Conservation (phyloP, 2,329 filamentous ascomycete genomes). For the Hypomyces perniciosus region DNA sequence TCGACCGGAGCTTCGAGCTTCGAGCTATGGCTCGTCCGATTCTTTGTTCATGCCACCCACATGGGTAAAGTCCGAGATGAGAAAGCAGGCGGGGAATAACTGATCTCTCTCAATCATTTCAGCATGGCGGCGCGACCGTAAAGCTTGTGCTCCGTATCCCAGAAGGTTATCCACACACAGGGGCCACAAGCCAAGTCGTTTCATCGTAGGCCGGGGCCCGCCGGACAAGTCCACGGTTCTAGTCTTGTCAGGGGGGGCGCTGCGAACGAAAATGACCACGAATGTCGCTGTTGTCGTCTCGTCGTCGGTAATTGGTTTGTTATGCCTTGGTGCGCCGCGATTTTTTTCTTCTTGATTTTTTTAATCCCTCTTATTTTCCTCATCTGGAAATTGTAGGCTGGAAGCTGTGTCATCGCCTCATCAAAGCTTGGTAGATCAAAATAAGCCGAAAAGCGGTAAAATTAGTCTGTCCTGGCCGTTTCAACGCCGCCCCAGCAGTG, state of each 20-base stretch:
- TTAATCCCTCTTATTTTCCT: background rate
- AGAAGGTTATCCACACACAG: background rate
- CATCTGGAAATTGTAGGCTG: too few species aligned
- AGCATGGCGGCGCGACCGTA: background rate
- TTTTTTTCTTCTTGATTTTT: constrained; percentile 1
- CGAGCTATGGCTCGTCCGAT: constrained; percentile 1
- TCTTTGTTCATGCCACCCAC: too few species aligned
- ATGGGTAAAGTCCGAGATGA: too few species aligned
- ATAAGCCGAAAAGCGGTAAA: too few species aligned
- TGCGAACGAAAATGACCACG: constrained; percentile 8
- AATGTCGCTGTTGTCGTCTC: constrained; percentile 2
- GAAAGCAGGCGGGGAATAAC: too few species aligned
- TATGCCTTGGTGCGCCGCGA: constrained; percentile 3
- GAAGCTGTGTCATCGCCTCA: too few species aligned
- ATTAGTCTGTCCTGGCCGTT: constrained; percentile 15
- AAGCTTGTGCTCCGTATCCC: background rate
- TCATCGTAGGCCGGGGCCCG: constrained; percentile 12
- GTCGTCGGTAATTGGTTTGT: constrained; percentile 12
- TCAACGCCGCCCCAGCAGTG: constrained; percentile 16
- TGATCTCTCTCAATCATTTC: background rate
- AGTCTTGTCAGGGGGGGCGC: constrained; percentile 9
- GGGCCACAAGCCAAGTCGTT: constrained; percentile 7
- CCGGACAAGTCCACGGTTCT: constrained; percentile 8
- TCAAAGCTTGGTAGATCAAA: too few species aligned
- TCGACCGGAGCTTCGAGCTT: background rate